Base-by-base conservation (phyloP, 2,329 filamentous ascomycete genomes). In the Fusarium zealandicum region DNA sequence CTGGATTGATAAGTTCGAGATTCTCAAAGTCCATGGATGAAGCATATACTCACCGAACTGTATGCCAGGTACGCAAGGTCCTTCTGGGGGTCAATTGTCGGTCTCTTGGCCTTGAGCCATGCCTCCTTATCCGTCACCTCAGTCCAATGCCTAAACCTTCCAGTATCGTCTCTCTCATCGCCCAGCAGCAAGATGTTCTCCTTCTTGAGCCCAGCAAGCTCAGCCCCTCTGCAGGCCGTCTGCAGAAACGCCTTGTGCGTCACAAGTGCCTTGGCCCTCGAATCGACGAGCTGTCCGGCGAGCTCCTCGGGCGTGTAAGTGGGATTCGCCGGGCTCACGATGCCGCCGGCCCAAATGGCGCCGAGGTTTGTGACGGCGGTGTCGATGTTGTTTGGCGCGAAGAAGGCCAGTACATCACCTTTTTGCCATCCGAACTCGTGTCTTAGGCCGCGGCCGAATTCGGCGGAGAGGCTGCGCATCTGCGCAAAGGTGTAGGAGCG, bases 21-120 rank as follows among this genome's bases (percentile, higher is more conserved):
- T 4, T 13, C 27, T 30, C 27, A 8, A 30, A 4, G 3, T 11
- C 5, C 5, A 11, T 3, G 27, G 5, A 13, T 10, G 10, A 30
- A 8, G 27, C 14, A 30, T 20, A 6, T 6, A 60, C 72, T 48
- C 54, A 75, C 73, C 7, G 89, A 93, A 42, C 88, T 92, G 73
- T 96, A 97, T 1, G 96, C 91, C 51, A 97, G 75, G 68, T 95
- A 96, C 0, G 91, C 89, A 20, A 95, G 72, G 69, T 96, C 92
- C 51, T 85, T 87, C 42, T 82, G 80, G 0, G 90, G 84, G 41
- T 89, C 79, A 44, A 92, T 75, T 64, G 83, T 86, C 5, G 85
- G 78, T 49, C 82, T 82, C 45, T 54, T 63, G 14, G 84, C 80
- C 66, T 83, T 63, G 5, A 73, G 85, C 60, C 83, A 79, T 3